Evolutionary conservation across 2,329 filamentous ascomycete genomes (phyloP).

Genomic region (Hypoxylon sp.): DNA sequence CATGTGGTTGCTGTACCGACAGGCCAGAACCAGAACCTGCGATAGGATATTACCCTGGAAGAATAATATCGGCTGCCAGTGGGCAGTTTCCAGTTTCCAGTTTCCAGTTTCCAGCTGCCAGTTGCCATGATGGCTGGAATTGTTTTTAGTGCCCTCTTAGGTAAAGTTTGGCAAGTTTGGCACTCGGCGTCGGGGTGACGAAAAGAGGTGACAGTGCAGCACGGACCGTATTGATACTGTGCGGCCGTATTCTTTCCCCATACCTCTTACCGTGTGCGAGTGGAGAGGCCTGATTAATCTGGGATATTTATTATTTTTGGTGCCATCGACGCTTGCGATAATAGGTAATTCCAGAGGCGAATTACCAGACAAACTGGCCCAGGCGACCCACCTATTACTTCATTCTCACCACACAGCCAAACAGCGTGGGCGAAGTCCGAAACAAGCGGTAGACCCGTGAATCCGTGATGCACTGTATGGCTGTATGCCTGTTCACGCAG

Average conservation of each 20-base stretch:
- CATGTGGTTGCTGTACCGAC: conserved; percentile 35
- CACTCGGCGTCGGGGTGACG: conserved; percentile 21
- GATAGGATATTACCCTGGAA: conserved; percentile 24
- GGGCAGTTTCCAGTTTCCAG: too few species aligned
- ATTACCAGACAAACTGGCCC: conserved; percentile 37
- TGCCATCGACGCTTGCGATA: conserved; percentile 26
- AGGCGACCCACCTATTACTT: conserved; percentile 43
- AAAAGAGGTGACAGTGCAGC: conserved; percentile 9
- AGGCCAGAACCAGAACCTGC: conserved; percentile 13
- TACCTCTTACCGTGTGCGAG: conserved; percentile 22
- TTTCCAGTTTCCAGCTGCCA: too few species aligned
- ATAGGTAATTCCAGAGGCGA: conserved; percentile 40
- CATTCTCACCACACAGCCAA: conserved; percentile 44
- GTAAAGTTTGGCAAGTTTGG: conserved; percentile 15
- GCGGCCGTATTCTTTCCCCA: conserved; percentile 18
- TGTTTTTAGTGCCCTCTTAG: conserved; percentile 37
- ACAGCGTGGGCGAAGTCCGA: conserved; percentile 41
- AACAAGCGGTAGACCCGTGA: conserved; percentile 41
- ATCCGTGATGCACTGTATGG: conserved; percentile 31
- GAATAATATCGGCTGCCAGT: conserved; percentile 34
- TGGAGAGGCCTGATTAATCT: conserved; percentile 20
- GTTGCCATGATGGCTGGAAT: conserved; percentile 30
- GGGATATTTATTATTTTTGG: conserved; percentile 22
- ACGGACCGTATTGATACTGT: conserved; percentile 8
- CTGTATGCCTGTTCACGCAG: conserved; percentile 31